Base-by-base conservation (phyloP, 2,329 filamentous ascomycete species). In the Chrysoporthe cubensis region DNA sequence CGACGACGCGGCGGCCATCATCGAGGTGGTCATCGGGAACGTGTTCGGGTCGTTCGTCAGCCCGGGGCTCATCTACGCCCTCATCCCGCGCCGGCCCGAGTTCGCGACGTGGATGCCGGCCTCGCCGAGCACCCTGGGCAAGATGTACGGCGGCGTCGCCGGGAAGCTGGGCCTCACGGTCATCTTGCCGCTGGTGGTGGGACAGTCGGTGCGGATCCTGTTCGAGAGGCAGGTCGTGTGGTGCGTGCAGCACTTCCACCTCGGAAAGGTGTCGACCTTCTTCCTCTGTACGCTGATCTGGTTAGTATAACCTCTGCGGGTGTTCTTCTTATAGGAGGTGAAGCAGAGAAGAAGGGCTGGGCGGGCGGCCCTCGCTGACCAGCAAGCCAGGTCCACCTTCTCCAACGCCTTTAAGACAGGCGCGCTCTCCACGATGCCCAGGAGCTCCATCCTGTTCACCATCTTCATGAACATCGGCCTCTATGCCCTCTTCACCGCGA, bases 1-100 rank as follows among this genome's bases (percentile, higher is more conserved):
- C 5, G 91, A 92, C 71, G 86, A 88, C 68, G 86, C 86, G 2
- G 86, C 88, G 0, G 86, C 86, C 61, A 82, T 90, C 69, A 89
- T 92, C 43, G 89, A 91, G 74, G 90, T 91, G 1, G 84, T 91
- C 9, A 80, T 93, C 57, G 90, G 90, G 42, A 92, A 93, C 76
- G 83, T 92, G 11, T 79, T 89, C 0, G 90, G 90, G 1, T 85
- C 90, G 0, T 91, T 93, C 74, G 74, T 93, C 16, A 87, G 88
- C 0, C 90, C 90, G 0, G 84, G 87, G 11, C 79, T 91, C 66
- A 84, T 90, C 61, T 86, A 87, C 70, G 87, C 85, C 75, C 88
- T 90, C 75, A 83, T 88, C 52, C 85, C 85, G 2, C 77, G 77
- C 6, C 78, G 78, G 11, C 77, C 78, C 5, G 88, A 83, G 76